phyloP scores from a whole-genome alignment of 805 yeast genomes.

The Cyberlindnera saturnus region DNA sequence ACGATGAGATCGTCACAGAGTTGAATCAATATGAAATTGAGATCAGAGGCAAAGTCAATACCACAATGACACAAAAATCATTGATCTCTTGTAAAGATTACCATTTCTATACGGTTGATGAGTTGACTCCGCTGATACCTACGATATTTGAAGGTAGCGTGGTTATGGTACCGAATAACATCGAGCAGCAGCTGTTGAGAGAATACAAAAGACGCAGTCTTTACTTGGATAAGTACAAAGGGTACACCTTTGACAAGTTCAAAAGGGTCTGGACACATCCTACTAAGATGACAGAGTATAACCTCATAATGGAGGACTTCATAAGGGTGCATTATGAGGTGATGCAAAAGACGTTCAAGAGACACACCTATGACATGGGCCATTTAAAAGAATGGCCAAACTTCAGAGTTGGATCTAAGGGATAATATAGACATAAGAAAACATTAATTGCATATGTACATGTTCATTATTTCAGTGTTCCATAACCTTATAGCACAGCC shows the following conservation, averaged over 20 bases:
- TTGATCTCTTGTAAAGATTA: conserved; percentile 53
- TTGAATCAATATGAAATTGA: conserved; percentile 27
- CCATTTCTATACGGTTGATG: conserved; percentile 46
- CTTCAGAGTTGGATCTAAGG: not conserved
- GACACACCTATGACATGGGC: conserved; percentile 11
- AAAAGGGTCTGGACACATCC: conserved; percentile 15
- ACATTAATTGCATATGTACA: no score
- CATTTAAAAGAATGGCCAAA: not conserved
- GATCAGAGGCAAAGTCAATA: conserved; percentile 27
- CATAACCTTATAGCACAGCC: not conserved
- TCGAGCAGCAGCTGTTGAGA: conserved; percentile 33
- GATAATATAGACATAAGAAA: no score
- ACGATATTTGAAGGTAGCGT: conserved; percentile 56
- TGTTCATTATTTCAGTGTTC: not conserved
- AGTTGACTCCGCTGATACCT: conserved; percentile 45
- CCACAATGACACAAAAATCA: not conserved
- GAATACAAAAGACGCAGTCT: conserved; percentile 40
- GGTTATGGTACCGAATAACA: conserved; percentile 48
- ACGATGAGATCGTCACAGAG: conserved; percentile 23
- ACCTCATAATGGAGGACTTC: conserved; percentile 8
- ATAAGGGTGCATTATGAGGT: conserved; percentile 11
- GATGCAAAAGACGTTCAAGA: conserved; percentile 17
- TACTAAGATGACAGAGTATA: conserved; percentile 12
- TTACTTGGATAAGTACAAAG: conserved; percentile 30
- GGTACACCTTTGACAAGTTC: conserved; percentile 32